Base-by-base conservation (phyloP, 768 basidiomycete genomes). In the Postia placenta region DNA sequence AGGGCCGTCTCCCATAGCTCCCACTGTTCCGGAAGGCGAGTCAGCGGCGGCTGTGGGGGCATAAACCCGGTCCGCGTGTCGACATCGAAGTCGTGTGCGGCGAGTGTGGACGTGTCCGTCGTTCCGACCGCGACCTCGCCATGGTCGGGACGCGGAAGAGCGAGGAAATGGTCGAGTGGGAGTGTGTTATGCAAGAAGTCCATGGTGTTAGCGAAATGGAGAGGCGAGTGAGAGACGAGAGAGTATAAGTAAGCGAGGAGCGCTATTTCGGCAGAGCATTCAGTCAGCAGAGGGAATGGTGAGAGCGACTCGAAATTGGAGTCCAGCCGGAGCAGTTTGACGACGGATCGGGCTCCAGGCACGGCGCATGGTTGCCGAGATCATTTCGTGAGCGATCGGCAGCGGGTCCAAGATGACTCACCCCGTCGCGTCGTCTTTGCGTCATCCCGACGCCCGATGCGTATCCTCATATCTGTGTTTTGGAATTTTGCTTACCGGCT, bases 61-160 rank as follows among this genome's bases (percentile, higher is more conserved):
- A 97, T 85, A 65, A 98, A 97, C 0, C 95, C 94, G 0, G 92
- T 91, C 14, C 81, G 73, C 9, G 85, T 83, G 63, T 94, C 92
- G 51, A 98, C 88, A 63, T 97, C 92, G 71, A 92, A 98, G 46
- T 69, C 67, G 47, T 68, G 67, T 4, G 68, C 68, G 33, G 67
- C 67, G 42, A 69, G 59, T 0, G 68, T 69, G 12, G 68, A 63
- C 1, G 67, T 69, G 37, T 69, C 67, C 15, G 62, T 59, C 7
- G 60, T 58, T 40, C 67, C 66, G 3, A 59, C 56, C 0, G 60
- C 57, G 11, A 60, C 60, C 5, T 54, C 41, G 37, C 55, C 49
- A 19, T 54, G 61, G 53, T 66, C 63, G 4, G 65, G 68, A 5
- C 68, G 63, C 15, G 67, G 68, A 19, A 64, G 58, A n/a, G 63